These are phyloP conservation scores for Stephania cephalantha DNA, from an alignment of 164 flowering plant species.

Conservation along the genomic window DNA sequence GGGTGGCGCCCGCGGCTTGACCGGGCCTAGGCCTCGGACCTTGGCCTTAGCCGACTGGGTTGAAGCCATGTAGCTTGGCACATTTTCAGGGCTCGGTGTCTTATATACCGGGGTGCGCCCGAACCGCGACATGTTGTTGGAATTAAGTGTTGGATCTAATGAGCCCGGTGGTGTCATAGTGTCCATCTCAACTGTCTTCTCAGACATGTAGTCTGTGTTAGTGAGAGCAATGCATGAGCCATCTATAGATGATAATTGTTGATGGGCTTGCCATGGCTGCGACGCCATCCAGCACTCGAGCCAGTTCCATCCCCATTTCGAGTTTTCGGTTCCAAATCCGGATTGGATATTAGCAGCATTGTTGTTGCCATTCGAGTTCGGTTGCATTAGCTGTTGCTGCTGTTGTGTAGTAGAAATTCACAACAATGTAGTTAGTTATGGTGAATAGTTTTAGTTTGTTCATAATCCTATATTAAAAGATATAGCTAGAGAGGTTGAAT, in stretches of 20 bases:
- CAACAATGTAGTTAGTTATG: too few species aligned
- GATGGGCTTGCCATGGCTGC: constrained; percentile 44
- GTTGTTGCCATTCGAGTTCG: constrained; percentile 19
- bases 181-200: constrained; percentile 87
- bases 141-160: constrained; percentile 8
- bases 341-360: constrained; percentile 13
- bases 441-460: too few species aligned
- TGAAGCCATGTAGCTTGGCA: constrained; percentile 94
- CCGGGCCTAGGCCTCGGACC: constrained; percentile 22
- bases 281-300: constrained; percentile 90
- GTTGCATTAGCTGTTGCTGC: constrained; percentile 25
- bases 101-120: constrained; percentile 1
- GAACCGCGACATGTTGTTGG: not conserved
- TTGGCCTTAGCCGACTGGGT: constrained; percentile 90
- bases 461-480: too few species aligned
- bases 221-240: constrained; percentile 35
- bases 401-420: constrained; percentile 18
- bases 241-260: constrained; percentile 21
- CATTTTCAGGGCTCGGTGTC: constrained; percentile 15
- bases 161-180: constrained; percentile 23
- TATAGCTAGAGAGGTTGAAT: too few species aligned
- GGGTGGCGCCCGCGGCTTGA: constrained; percentile 7
- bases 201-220: constrained; percentile 58
- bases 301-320: constrained; percentile 92
- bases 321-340: constrained; percentile 30